Percentiles rank a stretch among this genome's conserved stretches.
These are phyloP conservation scores for Usnea hakonensis DNA, from an alignment of 495 filamentous ascomycete genomes.

Conservation along the genomic window DNA sequence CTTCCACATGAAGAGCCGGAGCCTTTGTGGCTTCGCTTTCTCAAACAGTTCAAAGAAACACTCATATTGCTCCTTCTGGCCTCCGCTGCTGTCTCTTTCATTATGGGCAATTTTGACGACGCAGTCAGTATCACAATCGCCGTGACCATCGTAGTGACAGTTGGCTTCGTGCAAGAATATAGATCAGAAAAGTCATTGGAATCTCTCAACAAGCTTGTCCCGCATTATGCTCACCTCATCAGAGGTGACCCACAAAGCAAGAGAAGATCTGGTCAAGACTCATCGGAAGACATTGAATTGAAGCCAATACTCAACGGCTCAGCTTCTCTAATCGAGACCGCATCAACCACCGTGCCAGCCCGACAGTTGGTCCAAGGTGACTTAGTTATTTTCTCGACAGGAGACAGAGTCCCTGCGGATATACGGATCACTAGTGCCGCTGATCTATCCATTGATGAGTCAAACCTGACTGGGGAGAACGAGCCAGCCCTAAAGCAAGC, in stretches of 20 bases:
- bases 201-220: slow-evolving; percentile 85
- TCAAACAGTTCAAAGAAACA: slow-evolving; percentile 92
- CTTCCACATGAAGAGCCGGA: slow-evolving; percentile 89
- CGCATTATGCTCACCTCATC: slow-evolving; percentile 87
- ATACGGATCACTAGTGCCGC: slow-evolving; percentile 85
- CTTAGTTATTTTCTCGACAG: slow-evolving; percentile 84
- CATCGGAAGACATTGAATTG: slow-evolving; percentile 24
- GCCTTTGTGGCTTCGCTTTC: slow-evolving; percentile 86
- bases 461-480: slow-evolving; percentile 95
- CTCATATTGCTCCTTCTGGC: slow-evolving; percentile 83
- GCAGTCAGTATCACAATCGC: slow-evolving; percentile 90
- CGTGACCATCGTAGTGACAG: slow-evolving; percentile 92
- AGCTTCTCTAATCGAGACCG: slow-evolving; percentile 50
- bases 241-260: slow-evolving; percentile 44
- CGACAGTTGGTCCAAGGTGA: slow-evolving; percentile 85
- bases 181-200: slow-evolving; percentile 96
- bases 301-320: slow-evolving; percentile 30
- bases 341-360: slow-evolving; percentile 76
- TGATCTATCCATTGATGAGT: slow-evolving; percentile 89
- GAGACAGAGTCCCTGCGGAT: slow-evolving; percentile 93
- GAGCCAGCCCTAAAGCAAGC: slow-evolving; percentile 75
- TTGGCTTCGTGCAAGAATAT: slow-evolving; percentile 96
- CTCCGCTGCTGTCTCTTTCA: slow-evolving; percentile 80
- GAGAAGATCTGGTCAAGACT: slow-evolving; percentile 22
- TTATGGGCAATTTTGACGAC: slow-evolving; percentile 95